Evolutionary conservation across 139 green algal genomes (phyloP).

Genomic region (Tetradesmus lagerheimii): DNA sequence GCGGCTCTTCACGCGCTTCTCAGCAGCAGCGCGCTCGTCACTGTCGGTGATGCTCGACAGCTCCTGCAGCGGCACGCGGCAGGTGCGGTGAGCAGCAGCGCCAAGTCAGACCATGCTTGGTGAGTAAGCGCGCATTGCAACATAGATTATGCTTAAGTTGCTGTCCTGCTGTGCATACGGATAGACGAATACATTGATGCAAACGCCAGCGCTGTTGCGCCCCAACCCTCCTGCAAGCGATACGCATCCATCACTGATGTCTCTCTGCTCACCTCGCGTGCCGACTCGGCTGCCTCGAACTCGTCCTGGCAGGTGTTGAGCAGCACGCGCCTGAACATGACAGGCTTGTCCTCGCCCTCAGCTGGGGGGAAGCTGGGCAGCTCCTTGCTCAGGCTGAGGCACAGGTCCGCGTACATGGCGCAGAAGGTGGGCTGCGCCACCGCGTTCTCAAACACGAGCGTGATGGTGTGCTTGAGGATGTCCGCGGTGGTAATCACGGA

Average conservation of each 20-base stretch:
- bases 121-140: neutral
- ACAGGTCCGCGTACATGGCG: conserved; percentile 72
- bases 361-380: conserved; percentile 45
- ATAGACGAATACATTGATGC: too few species aligned
- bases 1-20: conserved; percentile 85
- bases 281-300: conserved; percentile 89
- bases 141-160: neutral
- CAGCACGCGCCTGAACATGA: conserved; percentile 94
- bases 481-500: conserved; percentile 79
- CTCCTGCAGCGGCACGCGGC: conserved; percentile 54
- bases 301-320: conserved; percentile 99
- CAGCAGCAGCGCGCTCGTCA: conserved; percentile 68
- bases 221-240: too few species aligned
- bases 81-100: neutral
- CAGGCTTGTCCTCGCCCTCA: conserved; percentile 75
- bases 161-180: too few species aligned
- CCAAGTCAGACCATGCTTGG: neutral
- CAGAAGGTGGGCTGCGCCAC: conserved; percentile 98
- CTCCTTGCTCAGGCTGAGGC: conserved; percentile 45
- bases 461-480: conserved; percentile 84
- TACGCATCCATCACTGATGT: too few species aligned
- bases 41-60: conserved; percentile 51
- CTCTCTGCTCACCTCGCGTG: conserved; percentile 64
- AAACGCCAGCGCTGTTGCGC: too few species aligned
- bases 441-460: conserved; percentile 97